These are phyloP conservation scores for Epichloe typhina DNA, from an alignment of 2,329 filamentous ascomycete genomes.

Conservation along the genomic window DNA sequence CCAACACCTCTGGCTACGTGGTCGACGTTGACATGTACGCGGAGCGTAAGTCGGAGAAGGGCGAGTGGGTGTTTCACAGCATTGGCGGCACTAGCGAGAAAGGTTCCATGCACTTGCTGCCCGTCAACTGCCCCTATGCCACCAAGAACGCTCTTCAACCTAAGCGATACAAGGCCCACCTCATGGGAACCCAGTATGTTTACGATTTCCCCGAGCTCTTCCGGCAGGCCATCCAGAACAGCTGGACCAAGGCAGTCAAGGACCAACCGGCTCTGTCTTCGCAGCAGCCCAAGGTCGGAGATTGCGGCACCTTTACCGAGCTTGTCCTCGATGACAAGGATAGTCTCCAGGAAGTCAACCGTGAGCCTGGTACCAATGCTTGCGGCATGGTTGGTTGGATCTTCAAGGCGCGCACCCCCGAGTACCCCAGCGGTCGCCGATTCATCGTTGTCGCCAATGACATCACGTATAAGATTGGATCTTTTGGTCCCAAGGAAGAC, in stretches of 20 bases:
- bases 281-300: conserved; percentile 72
- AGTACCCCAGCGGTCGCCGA: conserved; percentile 83
- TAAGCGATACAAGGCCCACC: conserved; percentile 97
- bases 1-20: conserved; percentile 95
- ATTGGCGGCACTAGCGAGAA: conserved; percentile 92
- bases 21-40: conserved; percentile 96
- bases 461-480: conserved; percentile 98
- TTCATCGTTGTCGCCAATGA: conserved; percentile 98
- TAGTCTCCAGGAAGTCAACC: conserved; percentile 81
- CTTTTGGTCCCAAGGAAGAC: conserved; percentile 92
- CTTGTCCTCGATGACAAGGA: conserved; percentile 91
- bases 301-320: conserved; percentile 89
- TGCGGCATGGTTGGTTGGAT: conserved; percentile 99
- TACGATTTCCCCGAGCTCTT: conserved; percentile 99
- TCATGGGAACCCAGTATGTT: conserved; percentile 98
- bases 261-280: conserved; percentile 61
- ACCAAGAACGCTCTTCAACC: conserved; percentile 98
- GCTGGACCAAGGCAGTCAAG: conserved; percentile 66
- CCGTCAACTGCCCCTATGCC: conserved; percentile 83
- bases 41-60: conserved; percentile 95
- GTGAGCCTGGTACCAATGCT: conserved; percentile 87
- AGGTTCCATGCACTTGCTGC: conserved; percentile 84
- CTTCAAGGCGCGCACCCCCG: conserved; percentile 84
- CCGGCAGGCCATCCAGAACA: conserved; percentile 94
- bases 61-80: conserved; percentile 96